These are phyloP conservation scores for Eutypella sp. DNA, from an alignment of 2,329 filamentous ascomycete genomes.

Conservation along the genomic window DNA sequence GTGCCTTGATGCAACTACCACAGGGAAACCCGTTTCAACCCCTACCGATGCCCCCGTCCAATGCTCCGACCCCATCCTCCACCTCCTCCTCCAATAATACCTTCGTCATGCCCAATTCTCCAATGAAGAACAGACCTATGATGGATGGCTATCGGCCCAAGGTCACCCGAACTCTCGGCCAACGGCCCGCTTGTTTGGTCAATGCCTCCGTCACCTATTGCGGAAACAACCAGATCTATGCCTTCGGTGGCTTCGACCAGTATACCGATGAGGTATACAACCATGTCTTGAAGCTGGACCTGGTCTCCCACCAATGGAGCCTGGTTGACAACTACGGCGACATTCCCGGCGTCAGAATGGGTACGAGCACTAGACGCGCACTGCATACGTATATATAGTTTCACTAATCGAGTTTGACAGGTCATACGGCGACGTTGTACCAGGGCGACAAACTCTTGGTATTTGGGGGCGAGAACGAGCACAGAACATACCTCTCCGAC, in stretches of 20 bases:
- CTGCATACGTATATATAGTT: conserved; percentile 2
- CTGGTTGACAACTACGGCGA: conserved; percentile 98
- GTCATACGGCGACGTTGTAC: conserved; percentile 91
- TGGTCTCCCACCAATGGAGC: conserved; percentile 86
- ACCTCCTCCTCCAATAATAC: conserved; percentile 64
- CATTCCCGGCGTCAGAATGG: conserved; percentile 95
- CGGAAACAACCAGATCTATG: conserved; percentile 94
- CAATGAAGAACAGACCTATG: conserved; percentile 59
- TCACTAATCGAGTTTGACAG: conserved; percentile 37
- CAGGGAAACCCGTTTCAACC: conserved; percentile 22
- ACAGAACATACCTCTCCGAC: conserved; percentile 90
- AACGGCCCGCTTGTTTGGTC: conserved; percentile 87
- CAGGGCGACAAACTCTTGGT: conserved; percentile 93
- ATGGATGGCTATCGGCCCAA: conserved; percentile 78
- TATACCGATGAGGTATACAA: conserved; percentile 99
- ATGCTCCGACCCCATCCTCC: conserved; percentile 40
- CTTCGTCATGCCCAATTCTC: conserved; percentile 87
- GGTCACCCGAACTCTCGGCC: conserved; percentile 71
- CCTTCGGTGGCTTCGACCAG: conserved; percentile 97
- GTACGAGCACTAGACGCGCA: conserved; percentile 41
- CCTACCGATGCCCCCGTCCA: conserved; percentile 26
- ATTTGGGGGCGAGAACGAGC: conserved; percentile 97
- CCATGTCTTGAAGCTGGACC: conserved; percentile 84
- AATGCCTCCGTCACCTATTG: conserved; percentile 99
- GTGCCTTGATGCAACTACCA: conserved; percentile 16